Conservation (phyloP, 2,329 filamentous ascomycete species). For the Sporothrix brunneoviolacea region DNA sequence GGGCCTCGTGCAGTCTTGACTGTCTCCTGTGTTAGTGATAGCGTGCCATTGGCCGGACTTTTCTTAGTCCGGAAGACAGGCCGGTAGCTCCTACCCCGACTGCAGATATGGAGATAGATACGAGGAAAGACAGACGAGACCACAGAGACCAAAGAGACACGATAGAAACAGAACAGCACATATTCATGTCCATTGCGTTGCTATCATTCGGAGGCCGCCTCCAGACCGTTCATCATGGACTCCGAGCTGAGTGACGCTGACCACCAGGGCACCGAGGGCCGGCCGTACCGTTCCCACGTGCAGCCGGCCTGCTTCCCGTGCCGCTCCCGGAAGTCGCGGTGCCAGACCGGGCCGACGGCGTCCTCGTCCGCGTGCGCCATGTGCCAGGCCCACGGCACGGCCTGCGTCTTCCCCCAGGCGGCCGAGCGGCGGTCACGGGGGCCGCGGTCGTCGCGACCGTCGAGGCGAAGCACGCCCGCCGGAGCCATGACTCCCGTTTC, state of each 20-base stretch:
- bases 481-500: not conserved
- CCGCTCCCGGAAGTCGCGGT: constrained; percentile 42
- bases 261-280: constrained; percentile 52
- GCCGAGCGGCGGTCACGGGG: not conserved
- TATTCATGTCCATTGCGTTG: too few relatives aligned
- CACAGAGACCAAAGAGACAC: too few relatives aligned
- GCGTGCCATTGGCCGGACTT: too few relatives aligned
- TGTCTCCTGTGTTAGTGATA: too few relatives aligned
- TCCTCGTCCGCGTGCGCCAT: not conserved
- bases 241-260: too few relatives aligned
- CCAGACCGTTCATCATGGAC: constrained; percentile 67
- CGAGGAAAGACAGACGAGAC: too few relatives aligned
- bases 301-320: constrained; percentile 56
- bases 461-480: too few relatives aligned
- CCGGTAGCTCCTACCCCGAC: too few relatives aligned
- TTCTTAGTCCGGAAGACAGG: too few relatives aligned
- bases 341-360: not conserved
- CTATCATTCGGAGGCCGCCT: constrained; percentile 48
- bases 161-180: too few relatives aligned
- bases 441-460: not conserved
- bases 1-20: too few relatives aligned
- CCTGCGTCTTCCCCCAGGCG: not conserved
- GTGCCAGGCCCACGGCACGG: not conserved
- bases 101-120: too few relatives aligned
- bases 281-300: constrained; percentile 25